These are phyloP conservation scores for Penicillium sp. DNA, from an alignment of 2,329 filamentous ascomycete species.

Conservation along the genomic window DNA sequence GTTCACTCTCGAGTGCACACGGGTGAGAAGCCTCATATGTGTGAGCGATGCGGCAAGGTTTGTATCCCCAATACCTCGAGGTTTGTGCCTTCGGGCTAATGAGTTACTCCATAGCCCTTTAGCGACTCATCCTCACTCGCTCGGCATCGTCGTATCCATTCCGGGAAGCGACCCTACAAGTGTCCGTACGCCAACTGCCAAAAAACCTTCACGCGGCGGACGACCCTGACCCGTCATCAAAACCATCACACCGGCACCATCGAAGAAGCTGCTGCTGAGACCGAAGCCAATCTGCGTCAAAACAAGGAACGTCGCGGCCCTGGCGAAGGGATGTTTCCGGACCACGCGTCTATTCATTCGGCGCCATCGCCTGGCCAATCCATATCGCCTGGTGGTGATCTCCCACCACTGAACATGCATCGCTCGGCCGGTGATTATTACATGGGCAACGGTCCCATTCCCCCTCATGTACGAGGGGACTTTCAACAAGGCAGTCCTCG, in stretches of 20 bases:
- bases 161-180: slow-evolving; percentile 92
- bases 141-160: slow-evolving; percentile 89
- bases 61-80: slow-evolving; percentile 21
- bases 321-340: slow-evolving; percentile 42
- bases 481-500: slow-evolving; percentile 66
- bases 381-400: slow-evolving; percentile 72
- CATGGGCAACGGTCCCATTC: slow-evolving; percentile 72
- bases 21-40: slow-evolving; percentile 97
- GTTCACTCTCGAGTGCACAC: slow-evolving; percentile 95
- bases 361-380: slow-evolving; percentile 84
- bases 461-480: slow-evolving; percentile 74
- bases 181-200: slow-evolving; percentile 97
- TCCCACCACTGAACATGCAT: slow-evolving; percentile 66
- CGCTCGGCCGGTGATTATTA: slow-evolving; percentile 69
- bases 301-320: slow-evolving; percentile 39
- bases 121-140: slow-evolving; percentile 94
- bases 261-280: slow-evolving; percentile 85
- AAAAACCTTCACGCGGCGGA: slow-evolving; percentile 95
- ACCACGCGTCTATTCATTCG: slow-evolving; percentile 47
- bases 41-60: slow-evolving; percentile 94
- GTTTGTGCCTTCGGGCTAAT: neutral
- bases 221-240: slow-evolving; percentile 90
- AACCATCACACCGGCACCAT: slow-evolving; percentile 94
- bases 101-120: slow-evolving; percentile 62
- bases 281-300: slow-evolving; percentile 73